Conservation (phyloP, 1,284 basidiomycete genomes). For the Malassezia nana region DNA sequence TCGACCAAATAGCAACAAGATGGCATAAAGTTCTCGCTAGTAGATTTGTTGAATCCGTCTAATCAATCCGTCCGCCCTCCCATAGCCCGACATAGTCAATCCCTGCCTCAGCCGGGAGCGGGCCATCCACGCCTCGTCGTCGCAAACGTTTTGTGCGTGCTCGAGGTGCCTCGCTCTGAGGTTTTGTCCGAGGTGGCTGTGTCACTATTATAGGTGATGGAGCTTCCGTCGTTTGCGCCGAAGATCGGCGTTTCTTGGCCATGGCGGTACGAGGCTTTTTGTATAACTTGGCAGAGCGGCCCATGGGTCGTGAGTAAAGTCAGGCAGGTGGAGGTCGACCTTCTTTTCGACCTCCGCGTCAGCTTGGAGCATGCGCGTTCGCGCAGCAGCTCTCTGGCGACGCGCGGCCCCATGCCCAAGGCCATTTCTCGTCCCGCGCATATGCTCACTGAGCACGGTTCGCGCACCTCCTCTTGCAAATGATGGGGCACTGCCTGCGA, state of each 20-base stretch:
- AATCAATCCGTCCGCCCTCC: not conserved
- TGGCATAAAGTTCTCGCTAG: not conserved
- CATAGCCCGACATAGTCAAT: constrained; percentile 17
- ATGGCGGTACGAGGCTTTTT: constrained; percentile 5
- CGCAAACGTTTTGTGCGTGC: not conserved
- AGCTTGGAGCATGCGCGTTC: not conserved
- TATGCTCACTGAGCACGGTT: not conserved
- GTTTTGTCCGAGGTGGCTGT: not conserved
- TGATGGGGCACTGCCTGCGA: constrained; percentile 12
- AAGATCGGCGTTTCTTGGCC: not conserved
- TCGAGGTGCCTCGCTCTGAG: not conserved
- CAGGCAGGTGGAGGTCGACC: not conserved
- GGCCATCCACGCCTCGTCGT: constrained; percentile 11
- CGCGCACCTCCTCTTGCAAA: not conserved
- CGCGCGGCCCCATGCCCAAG: not conserved
- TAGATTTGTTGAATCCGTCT: not conserved
- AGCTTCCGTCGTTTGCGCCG: not conserved
- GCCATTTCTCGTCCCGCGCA: not conserved
- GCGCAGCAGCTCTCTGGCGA: not conserved
- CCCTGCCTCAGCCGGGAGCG: constrained; percentile 15
- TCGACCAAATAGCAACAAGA: not conserved
- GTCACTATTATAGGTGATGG: not conserved
- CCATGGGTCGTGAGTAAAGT: constrained; percentile 7
- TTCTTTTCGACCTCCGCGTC: not conserved
- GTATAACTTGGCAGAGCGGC: constrained; percentile 17